Evolutionary conservation across 129 eudicot species (phyloP).

Genomic region (Kitagawia praeruptora): DNA sequence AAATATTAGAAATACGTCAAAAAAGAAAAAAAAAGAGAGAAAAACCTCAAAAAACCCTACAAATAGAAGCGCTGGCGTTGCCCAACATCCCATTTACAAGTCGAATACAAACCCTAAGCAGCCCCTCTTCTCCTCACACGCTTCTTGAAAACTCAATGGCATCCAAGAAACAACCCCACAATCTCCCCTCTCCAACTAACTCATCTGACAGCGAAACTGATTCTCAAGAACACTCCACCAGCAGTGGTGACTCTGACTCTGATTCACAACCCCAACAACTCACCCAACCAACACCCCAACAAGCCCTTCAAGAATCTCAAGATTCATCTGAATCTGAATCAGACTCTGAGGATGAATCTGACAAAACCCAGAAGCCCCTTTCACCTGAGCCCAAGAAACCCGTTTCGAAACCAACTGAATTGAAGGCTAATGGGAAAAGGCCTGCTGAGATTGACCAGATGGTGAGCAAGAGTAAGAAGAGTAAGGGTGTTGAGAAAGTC

Average conservation of each 20-base stretch:
- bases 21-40: too few relatives aligned
- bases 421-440: neutral
- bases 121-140: too few relatives aligned
- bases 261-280: neutral
- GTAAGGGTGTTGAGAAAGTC: neutral
- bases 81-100: neutral
- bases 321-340: neutral
- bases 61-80: too few relatives aligned
- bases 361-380: too few relatives aligned
- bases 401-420: neutral
- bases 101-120: neutral
- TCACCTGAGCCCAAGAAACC: too few relatives aligned
- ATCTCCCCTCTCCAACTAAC: neutral
- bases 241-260: neutral
- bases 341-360: too few relatives aligned
- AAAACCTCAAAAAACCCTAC: too few relatives aligned
- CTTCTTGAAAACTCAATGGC: conserved; percentile 7
- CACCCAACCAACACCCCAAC: neutral
- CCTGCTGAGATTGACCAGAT: neutral
- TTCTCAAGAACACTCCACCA: neutral
- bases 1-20: too few relatives aligned
- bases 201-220: conserved; percentile 9
- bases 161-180: neutral
- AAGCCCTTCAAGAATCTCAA: too few relatives aligned
- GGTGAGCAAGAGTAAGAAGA: neutral